These are phyloP conservation scores for Collybia mongolica DNA, from an alignment of 768 basidiomycete species.

Conservation along the genomic window DNA sequence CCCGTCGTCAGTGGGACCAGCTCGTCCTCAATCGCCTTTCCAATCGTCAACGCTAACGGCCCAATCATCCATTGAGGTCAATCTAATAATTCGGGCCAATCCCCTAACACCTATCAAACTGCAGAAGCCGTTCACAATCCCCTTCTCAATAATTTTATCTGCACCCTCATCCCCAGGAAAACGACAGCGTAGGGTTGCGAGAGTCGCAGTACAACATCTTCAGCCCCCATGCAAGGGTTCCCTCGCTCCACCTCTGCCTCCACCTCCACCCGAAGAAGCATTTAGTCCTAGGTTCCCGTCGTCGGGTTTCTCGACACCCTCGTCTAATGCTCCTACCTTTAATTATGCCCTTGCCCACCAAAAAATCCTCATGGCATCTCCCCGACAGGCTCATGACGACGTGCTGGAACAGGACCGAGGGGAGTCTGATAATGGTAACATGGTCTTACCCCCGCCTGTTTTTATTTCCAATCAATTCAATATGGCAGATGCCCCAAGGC, in stretches of 20 bases:
- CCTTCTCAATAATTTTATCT: slow-evolving; percentile 51
- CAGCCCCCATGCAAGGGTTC: slow-evolving; percentile 34
- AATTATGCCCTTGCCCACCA: slow-evolving; percentile 53
- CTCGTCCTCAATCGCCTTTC: slow-evolving; percentile 32
- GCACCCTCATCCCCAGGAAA: slow-evolving; percentile 36
- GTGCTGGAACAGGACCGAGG: slow-evolving; percentile 12
- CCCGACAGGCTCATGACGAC: slow-evolving; percentile 22
- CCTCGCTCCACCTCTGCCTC: slow-evolving; percentile 19
- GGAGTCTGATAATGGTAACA: slow-evolving; percentile 11
- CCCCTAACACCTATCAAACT: slow-evolving; percentile 42
- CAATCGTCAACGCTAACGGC: slow-evolving; percentile 19
- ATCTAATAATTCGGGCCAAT: slow-evolving; percentile 52
- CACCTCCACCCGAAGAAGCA: slow-evolving; percentile 14
- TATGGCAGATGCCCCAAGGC: slow-evolving; percentile 27
- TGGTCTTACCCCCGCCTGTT: slow-evolving; percentile 42
- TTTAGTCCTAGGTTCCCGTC: slow-evolving; percentile 36
- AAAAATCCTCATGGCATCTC: slow-evolving; percentile 44
- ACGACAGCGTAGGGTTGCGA: slow-evolving; percentile 37
- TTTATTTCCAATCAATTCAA: slow-evolving; percentile 33
- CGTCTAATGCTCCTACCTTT: slow-evolving; percentile 41
- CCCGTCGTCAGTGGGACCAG: slow-evolving; percentile 34
- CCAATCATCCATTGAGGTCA: slow-evolving; percentile 50
- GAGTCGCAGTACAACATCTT: slow-evolving; percentile 67
- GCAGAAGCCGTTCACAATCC: slow-evolving; percentile 60
- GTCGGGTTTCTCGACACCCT: slow-evolving; percentile 56